A percentile compares a stretch with the other conserved stretches of the same genome.
phyloP scores from a whole-genome alignment of 2,329 filamentous ascomycete species.

The Cladosporium oxysporum region DNA sequence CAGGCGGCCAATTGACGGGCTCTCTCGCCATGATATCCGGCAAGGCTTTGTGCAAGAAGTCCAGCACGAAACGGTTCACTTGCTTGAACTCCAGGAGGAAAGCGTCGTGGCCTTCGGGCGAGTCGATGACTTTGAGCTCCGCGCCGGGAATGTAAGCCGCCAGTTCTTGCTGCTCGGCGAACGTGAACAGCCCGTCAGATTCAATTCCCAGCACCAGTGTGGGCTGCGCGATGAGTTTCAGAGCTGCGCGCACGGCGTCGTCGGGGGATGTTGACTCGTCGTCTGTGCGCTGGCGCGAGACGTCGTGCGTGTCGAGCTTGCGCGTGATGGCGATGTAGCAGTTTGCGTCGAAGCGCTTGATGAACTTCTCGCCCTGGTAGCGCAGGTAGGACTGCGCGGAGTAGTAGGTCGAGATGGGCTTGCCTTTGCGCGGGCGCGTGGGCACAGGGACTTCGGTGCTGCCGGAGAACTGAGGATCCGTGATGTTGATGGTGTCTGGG shows the following conservation, averaged over 20 bases:
- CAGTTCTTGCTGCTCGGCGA: constrained; percentile 92
- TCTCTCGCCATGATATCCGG: constrained; percentile 78
- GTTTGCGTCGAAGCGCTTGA: constrained; percentile 95
- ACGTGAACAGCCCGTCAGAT: constrained; percentile 93
- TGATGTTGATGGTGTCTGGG: constrained; percentile 30
- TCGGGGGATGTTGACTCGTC: constrained; percentile 37
- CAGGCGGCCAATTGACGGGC: constrained; percentile 49
- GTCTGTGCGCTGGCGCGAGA: constrained; percentile 70
- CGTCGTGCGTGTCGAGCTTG: constrained; percentile 95
- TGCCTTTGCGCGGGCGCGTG: constrained; percentile 33
- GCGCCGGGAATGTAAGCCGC: constrained; percentile 78
- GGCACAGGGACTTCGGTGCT: constrained; percentile 39
- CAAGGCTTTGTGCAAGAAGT: constrained; percentile 78
- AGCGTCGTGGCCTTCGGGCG: constrained; percentile 92
- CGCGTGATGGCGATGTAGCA: constrained; percentile 99
- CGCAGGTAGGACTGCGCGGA: constrained; percentile 96
- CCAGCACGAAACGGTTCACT: constrained; percentile 83
- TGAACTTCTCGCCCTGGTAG: constrained; percentile 95
- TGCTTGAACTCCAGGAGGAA: constrained; percentile 97
- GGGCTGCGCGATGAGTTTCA: constrained; percentile 83
- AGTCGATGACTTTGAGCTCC: constrained; percentile 82
- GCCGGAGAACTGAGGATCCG: constrained; percentile 51
- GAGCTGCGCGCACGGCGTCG: constrained; percentile 65
- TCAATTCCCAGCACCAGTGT: constrained; percentile 91
- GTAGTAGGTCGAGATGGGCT: constrained; percentile 72